Evolutionary conservation across 257 asterid genomes (phyloP).

Genomic region (Solanum pennellii): DNA sequence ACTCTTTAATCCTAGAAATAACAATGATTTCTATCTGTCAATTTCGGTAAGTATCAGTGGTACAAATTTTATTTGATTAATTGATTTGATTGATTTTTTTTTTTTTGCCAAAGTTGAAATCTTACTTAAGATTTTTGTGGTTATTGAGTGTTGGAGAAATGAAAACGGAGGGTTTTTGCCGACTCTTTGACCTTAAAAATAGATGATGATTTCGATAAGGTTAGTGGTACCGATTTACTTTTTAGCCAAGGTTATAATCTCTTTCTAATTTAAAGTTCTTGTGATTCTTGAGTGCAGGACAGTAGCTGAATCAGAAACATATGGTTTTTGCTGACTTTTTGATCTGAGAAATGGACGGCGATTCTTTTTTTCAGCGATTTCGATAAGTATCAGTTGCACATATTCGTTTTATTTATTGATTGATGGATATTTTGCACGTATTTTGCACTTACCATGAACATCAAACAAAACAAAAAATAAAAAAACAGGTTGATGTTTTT

Average conservation of each 20-base stretch:
- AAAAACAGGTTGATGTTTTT: no score
- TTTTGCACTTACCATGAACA: neutral
- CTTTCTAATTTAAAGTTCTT: neutral
- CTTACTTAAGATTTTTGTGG: neutral
- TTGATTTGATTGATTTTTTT: neutral
- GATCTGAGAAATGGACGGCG: no score
- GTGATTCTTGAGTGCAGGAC: neutral
- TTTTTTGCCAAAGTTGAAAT: neutral
- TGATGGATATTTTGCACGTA: neutral
- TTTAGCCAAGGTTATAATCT: neutral
- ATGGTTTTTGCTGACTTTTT: neutral
- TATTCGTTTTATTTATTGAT: neutral
- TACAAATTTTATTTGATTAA: neutral
- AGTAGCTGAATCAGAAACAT: neutral
- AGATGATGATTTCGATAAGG: no score
- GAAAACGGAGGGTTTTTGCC: neutral
- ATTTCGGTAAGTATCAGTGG: neutral
- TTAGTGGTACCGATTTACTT: neutral
- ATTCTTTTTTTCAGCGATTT: rapidly evolving
- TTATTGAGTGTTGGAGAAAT: neutral
- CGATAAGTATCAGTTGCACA: neutral
- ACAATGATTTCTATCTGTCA: neutral
- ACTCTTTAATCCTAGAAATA: neutral
- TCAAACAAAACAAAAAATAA: neutral
- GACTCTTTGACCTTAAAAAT: no score